A percentile compares a stretch with the other conserved stretches of the same genome.
Evolutionary conservation across 225 moss, liverwort and hornwort genomes (phyloP).

Genomic region (Polytrichum commune): DNA sequence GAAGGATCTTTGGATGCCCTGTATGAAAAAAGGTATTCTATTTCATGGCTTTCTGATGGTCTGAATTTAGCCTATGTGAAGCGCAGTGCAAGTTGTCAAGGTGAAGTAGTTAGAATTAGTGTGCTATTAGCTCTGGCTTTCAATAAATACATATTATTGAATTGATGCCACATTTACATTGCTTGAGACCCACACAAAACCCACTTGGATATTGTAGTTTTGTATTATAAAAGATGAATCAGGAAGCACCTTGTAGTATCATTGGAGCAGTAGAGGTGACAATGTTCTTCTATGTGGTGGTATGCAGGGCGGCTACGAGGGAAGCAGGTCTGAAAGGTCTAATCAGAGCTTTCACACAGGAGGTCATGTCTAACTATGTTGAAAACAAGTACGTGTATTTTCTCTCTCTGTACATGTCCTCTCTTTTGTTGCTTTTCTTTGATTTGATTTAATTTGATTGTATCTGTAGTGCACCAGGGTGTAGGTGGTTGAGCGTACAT

Average conservation of each 20-base stretch:
- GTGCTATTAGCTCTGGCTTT: no score
- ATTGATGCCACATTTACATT: no score
- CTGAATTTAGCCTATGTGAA: neutral
- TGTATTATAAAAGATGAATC: no score
- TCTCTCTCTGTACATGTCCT: no score
- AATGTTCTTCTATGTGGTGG: neutral
- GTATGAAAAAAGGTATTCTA: slow-evolving; percentile 39
- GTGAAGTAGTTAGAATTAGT: no score
- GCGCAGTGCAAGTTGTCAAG: neutral
- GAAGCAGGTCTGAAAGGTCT: slow-evolving; percentile 38
- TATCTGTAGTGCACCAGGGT: neutral
- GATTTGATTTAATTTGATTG: no score
- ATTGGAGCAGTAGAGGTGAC: slow-evolving; percentile 4
- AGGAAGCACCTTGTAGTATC: no score
- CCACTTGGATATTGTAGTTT: no score
- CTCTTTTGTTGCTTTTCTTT: no score
- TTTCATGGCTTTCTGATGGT: neutral
- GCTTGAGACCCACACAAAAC: no score
- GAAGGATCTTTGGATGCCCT: slow-evolving; percentile 37
- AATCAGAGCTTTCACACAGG: slow-evolving; percentile 20
- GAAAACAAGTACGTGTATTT: slow-evolving; percentile 24
- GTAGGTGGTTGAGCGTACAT: neutral
- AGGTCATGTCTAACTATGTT: slow-evolving; percentile 19
- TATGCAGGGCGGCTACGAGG: slow-evolving; percentile 26
- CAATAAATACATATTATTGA: no score